These are phyloP conservation scores for Globisporangium spinosum DNA, from an alignment of 352 stramenopile genomes.

Conservation along the genomic window DNA sequence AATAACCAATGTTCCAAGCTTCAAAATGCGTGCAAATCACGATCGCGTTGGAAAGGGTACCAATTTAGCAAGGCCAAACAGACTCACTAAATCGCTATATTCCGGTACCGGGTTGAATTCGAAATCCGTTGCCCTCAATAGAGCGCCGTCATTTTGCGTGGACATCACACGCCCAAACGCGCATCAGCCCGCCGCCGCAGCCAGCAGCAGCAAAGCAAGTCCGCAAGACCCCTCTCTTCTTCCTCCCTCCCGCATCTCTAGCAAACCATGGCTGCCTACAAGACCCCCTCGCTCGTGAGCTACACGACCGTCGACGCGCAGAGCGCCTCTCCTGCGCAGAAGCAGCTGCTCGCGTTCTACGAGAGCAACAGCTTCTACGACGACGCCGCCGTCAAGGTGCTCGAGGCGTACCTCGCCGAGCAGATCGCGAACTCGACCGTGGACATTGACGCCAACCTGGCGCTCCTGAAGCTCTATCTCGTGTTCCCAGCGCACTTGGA, in stretches of 20 bases:
- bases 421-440: conserved; percentile 58
- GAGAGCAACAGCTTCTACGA: conserved; percentile 51
- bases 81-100: background rate
- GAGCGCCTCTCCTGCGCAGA: conserved; percentile 43
- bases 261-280: conserved; percentile 54
- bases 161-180: conserved; percentile 4
- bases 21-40: background rate
- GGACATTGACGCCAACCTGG: conserved; percentile 75
- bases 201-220: conserved; percentile 5
- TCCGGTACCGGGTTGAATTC: background rate
- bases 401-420: conserved; percentile 75
- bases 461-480: conserved; percentile 82
- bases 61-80: background rate
- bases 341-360: conserved; percentile 48
- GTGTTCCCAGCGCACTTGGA: conserved; percentile 59
- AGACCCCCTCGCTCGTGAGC: conserved; percentile 60
- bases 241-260: background rate
- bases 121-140: background rate
- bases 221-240: background rate
- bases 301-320: conserved; percentile 42
- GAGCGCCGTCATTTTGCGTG: background rate
- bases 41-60: conserved; percentile 8
- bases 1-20: background rate
- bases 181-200: conserved; percentile 9
- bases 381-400: conserved; percentile 34